A percentile compares a stretch with the other conserved stretches of the same genome.
Evolutionary conservation across 1,284 basidiomycete species (phyloP).

Genomic region (Pholiota adiposa): DNA sequence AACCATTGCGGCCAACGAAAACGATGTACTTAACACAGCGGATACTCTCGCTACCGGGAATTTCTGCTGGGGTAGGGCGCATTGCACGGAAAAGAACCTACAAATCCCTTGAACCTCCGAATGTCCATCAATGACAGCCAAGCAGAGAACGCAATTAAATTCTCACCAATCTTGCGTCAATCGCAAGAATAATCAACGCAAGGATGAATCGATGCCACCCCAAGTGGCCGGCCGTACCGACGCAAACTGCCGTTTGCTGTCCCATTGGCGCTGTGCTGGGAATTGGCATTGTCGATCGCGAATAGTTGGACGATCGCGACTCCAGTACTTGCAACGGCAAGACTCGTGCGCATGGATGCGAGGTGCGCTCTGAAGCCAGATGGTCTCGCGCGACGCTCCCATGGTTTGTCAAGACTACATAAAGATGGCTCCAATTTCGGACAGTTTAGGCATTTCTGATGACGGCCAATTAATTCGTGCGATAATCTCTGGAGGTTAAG

Average conservation of each 20-base stretch:
- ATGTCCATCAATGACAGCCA: too few relatives aligned
- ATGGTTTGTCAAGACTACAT: slow-evolving; percentile 42
- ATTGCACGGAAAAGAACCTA: slow-evolving; percentile 50
- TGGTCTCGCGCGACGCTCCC: slow-evolving; percentile 54
- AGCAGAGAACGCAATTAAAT: background rate
- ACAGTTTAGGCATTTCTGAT: too few relatives aligned
- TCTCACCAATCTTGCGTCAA: slow-evolving; percentile 38
- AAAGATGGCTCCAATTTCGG: slow-evolving; percentile 22
- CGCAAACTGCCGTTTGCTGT: too few relatives aligned
- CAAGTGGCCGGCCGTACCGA: slow-evolving; percentile 43
- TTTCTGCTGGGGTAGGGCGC: background rate
- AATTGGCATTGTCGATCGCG: slow-evolving; percentile 41
- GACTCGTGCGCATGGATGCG: slow-evolving; percentile 51
- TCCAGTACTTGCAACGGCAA: slow-evolving; percentile 48
- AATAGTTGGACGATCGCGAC: slow-evolving; percentile 63
- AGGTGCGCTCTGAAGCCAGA: slow-evolving; percentile 53
- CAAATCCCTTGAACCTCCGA: slow-evolving; percentile 31
- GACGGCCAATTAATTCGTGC: too few relatives aligned
- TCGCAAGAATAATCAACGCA: slow-evolving; percentile 47
- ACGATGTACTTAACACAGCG: background rate
- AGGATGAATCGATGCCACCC: slow-evolving; percentile 50
- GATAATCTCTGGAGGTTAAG: too few relatives aligned
- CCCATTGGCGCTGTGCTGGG: slow-evolving; percentile 23
- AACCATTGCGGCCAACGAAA: background rate
- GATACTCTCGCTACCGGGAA: slow-evolving; percentile 3